Evolutionary conservation across 202 grass and related monocot species (phyloP).

Genomic region (Panicum virgatum): DNA sequence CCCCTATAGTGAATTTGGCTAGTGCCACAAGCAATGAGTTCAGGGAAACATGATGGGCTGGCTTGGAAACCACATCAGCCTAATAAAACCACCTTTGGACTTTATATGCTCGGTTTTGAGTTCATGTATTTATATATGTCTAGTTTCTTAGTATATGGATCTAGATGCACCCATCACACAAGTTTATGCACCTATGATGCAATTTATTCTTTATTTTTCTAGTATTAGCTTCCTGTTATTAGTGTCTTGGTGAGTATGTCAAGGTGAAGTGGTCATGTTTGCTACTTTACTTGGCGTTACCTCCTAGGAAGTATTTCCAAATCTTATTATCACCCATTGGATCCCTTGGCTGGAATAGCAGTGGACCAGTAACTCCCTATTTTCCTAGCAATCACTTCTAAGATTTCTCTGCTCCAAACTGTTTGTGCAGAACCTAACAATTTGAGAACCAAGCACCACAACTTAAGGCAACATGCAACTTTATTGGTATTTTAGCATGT

Average conservation of each 20-base stretch:
- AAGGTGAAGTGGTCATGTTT: not conserved
- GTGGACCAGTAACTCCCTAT: not conserved
- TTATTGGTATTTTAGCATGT: not conserved
- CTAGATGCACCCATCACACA: too few species aligned
- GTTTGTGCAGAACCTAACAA: not conserved
- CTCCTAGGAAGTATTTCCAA: not conserved
- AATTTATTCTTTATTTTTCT: slow-evolving; percentile 5
- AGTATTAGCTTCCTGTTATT: slow-evolving; percentile 30
- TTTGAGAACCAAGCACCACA: not conserved
- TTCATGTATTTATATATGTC: too few species aligned
- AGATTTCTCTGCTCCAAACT: slow-evolving; percentile 9
- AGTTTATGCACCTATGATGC: too few species aligned
- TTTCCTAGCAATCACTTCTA: slow-evolving; percentile 13
- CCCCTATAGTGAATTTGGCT: too few species aligned
- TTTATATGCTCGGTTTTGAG: too few species aligned
- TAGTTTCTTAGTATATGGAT: too few species aligned
- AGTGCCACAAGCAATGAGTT: too few species aligned
- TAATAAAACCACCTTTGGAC: too few species aligned
- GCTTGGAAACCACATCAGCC: too few species aligned
- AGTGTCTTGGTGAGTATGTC: not conserved
- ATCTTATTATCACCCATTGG: not conserved
- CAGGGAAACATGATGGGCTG: too few species aligned
- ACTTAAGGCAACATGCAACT: not conserved
- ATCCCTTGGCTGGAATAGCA: not conserved
- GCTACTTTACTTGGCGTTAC: not conserved